These are phyloP conservation scores for Heterobasidion irregulare DNA, from an alignment of 1,284 basidiomycete genomes.

Conservation along the genomic window DNA sequence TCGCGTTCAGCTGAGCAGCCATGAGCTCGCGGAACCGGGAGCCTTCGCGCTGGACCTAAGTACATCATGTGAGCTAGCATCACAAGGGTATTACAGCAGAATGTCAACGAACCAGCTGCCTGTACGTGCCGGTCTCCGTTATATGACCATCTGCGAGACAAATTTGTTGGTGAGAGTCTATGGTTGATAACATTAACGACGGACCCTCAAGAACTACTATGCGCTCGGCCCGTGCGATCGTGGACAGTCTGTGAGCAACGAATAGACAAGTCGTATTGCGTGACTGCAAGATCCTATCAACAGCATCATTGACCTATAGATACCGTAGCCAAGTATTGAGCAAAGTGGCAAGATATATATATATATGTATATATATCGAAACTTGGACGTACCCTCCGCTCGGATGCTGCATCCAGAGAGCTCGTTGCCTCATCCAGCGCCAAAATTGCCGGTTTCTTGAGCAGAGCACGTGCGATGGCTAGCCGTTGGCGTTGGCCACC, in stretches of 20 bases:
- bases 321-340: not conserved
- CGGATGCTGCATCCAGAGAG: conserved; percentile 85
- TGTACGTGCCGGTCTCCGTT: conserved; percentile 79
- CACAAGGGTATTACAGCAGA: not conserved
- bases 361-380: not conserved
- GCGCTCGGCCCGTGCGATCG: conserved; percentile 77
- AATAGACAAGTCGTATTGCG: conserved; percentile 82
- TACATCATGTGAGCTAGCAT: not conserved
- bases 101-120: conserved; percentile 52
- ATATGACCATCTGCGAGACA: conserved; percentile 58
- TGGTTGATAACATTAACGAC: conserved; percentile 5
- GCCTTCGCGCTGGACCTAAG: conserved; percentile 50
- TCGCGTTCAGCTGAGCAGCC: conserved; percentile 75
- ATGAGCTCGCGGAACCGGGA: conserved; percentile 79
- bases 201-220: conserved; percentile 82
- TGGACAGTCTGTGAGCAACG: conserved; percentile 82
- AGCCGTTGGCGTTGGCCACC: conserved; percentile 60
- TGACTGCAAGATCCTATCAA: conserved; percentile 76
- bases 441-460: conserved; percentile 79
- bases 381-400: conserved; percentile 46
- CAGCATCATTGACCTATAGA: conserved; percentile 77
- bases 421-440: conserved; percentile 81
- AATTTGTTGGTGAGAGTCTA: not conserved
- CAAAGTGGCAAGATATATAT: not conserved
- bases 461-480: conserved; percentile 74